Evolutionary conservation across 805 yeast genomes (phyloP).

Genomic region (Spathaspora girioi): DNA sequence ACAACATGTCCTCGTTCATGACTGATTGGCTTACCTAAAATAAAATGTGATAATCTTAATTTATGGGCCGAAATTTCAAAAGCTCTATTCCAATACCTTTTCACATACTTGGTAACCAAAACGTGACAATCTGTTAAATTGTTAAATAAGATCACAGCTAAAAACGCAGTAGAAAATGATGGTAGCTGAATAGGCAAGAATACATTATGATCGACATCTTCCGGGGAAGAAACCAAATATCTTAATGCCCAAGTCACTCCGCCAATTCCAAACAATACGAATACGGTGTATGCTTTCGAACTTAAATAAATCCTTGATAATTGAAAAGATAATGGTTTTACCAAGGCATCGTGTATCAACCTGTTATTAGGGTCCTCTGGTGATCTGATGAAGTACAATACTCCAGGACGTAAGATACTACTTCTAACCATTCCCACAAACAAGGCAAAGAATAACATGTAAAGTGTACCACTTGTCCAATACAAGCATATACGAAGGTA

Average conservation of each 20-base stretch:
- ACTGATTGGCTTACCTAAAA: conserved; percentile 57
- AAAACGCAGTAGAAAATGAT: conserved; percentile 2
- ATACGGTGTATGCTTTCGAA: conserved; percentile 67
- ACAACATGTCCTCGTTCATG: conserved; percentile 68
- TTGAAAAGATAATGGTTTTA: conserved; percentile 71
- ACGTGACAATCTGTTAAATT: conserved; percentile 4
- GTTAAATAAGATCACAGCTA: background rate
- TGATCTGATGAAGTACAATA: conserved; percentile 83
- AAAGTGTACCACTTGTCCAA: conserved; percentile 77
- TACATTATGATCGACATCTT: conserved; percentile 11
- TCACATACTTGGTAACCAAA: conserved; percentile 26
- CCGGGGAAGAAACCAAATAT: conserved; percentile 17
- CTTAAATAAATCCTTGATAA: conserved; percentile 69
- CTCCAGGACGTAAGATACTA: conserved; percentile 78
- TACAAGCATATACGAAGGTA: conserved; percentile 23
- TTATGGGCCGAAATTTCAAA: conserved; percentile 53
- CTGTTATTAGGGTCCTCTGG: conserved; percentile 92
- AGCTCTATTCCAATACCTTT: conserved; percentile 58
- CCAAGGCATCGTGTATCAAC: conserved; percentile 80
- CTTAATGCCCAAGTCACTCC: conserved; percentile 49
- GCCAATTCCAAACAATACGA: conserved; percentile 76
- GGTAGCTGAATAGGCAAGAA: conserved; percentile 24
- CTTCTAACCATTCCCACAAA: conserved; percentile 81
- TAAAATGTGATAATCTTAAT: conserved; percentile 78
- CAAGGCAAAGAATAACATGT: conserved; percentile 84